Base-by-base conservation (phyloP, 768 basidiomycete genomes). In the Amanita exitialis region DNA sequence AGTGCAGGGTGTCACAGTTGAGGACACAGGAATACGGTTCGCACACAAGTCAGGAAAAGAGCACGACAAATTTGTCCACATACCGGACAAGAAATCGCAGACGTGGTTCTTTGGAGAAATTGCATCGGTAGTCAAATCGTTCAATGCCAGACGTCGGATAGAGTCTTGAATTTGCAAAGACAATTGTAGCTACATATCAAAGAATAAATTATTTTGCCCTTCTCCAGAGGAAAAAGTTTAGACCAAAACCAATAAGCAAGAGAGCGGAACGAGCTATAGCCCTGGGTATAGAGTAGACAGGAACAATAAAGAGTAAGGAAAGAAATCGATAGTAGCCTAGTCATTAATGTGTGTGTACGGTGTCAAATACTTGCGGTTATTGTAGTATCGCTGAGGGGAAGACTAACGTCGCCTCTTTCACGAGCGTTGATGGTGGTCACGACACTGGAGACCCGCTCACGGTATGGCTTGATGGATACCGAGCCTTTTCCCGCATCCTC, bases 1-100 rank as follows among this genome's bases (percentile, higher is more conserved):
- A 57, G 80, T 97, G 3, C 83, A 89, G 64, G 90, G 89, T 15
- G 81, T 98, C 41, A 86, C 83, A 3, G 82, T 90, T 23, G 94
- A 97, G 62, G 85, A 93, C 60, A 90, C 82, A 13, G 94, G 94
- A 1, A 90, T 99, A 60, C 79, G 87, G 15, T 88, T 92, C 61
- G 78, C 85, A 12, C 80, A 93, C 65, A 94, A 87, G 59, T 69
- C 74, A 2, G 88, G 88, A 52, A 79, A 72, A 60, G 84, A 83
- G 51, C 73, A 80, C 52, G 85, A 90, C 67, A 83, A 77, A 59
- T 90, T 88, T 63, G 77, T 87, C 10, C 71, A 81, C 61, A 83
- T 90, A 59, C 77, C 82, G 3, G 86, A 90, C 66, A 85, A 85
- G 65, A 66, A 70, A 23, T 77, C 86, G 3, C 84, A 86, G 66